These are phyloP conservation scores for Colletotrichum lini DNA, from an alignment of 2,329 filamentous ascomycete genomes.

Conservation along the genomic window DNA sequence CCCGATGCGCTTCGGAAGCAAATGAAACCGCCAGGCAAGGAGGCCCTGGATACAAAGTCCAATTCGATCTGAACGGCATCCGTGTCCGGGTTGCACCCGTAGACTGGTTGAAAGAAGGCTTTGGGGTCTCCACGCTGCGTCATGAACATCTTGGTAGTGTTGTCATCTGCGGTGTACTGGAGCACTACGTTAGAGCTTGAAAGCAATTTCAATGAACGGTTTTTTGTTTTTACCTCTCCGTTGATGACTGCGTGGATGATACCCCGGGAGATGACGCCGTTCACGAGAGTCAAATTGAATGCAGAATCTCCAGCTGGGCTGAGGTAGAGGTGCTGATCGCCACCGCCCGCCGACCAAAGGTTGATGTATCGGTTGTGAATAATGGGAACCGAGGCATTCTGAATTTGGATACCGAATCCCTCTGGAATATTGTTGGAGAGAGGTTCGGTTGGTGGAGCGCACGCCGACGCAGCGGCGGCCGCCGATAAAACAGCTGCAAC, in stretches of 20 bases:
- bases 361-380: constrained; percentile 57
- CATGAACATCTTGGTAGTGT: constrained; percentile 65
- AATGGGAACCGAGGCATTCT: constrained; percentile 53
- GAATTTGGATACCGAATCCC: constrained; percentile 55
- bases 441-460: constrained; percentile 48
- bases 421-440: constrained; percentile 52
- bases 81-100: constrained; percentile 59
- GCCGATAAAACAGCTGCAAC: constrained; percentile 37
- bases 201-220: background rate
- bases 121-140: constrained; percentile 59
- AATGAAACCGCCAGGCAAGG: constrained; percentile 53
- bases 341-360: constrained; percentile 53
- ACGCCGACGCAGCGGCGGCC: constrained; percentile 48
- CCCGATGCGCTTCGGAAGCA: constrained; percentile 57
- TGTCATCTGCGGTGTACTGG: constrained; percentile 58
- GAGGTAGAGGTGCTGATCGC: constrained; percentile 58
- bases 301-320: constrained; percentile 54
- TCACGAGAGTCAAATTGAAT: constrained; percentile 54
- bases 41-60: constrained; percentile 50
- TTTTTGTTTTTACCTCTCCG: constrained; percentile 54
- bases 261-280: constrained; percentile 53
- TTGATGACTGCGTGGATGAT: constrained; percentile 58
- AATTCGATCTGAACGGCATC: constrained; percentile 57
- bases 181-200: constrained; percentile 5
- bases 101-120: constrained; percentile 57